A percentile compares a stretch with the other conserved stretches of the same genome.
Evolutionary conservation across 2,329 filamentous ascomycete species (phyloP).

Genomic region (Epichloe typhina): DNA sequence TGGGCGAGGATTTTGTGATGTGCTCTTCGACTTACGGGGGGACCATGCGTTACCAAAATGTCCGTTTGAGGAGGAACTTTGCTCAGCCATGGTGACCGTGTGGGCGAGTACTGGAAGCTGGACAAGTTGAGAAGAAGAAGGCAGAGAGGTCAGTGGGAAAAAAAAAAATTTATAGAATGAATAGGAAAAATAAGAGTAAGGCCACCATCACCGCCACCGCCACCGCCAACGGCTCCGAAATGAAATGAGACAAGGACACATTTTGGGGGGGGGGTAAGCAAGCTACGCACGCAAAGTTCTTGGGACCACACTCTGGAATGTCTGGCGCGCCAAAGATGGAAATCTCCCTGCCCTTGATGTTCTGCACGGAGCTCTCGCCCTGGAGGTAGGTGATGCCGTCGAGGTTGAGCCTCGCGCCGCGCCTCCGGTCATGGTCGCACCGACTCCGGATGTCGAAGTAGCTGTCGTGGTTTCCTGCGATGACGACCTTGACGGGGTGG

Average conservation of each 20-base stretch:
- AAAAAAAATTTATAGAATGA: background rate
- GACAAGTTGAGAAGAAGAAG: background rate
- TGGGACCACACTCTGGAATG: constrained; percentile 61
- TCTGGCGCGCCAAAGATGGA: constrained; percentile 68
- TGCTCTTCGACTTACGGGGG: constrained; percentile 40
- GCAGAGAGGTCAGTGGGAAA: background rate
- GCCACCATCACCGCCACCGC: too few species aligned
- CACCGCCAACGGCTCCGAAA: too few species aligned
- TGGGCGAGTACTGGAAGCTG: constrained; percentile 59
- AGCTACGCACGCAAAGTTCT: constrained; percentile 44
- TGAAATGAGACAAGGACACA: background rate
- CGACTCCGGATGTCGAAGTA: constrained; percentile 63
- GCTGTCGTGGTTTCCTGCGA: constrained; percentile 81
- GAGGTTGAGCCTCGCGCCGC: constrained; percentile 45
- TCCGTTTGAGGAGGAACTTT: constrained; percentile 61
- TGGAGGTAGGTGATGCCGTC: constrained; percentile 64
- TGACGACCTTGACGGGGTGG: constrained; percentile 67
- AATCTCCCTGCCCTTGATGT: constrained; percentile 43
- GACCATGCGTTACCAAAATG: constrained; percentile 69
- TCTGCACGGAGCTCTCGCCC: constrained; percentile 49
- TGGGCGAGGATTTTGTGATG: too few species aligned
- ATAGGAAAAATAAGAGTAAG: too few species aligned
- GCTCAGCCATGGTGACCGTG: constrained; percentile 56
- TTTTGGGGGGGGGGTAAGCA: background rate
- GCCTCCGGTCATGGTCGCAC: constrained; percentile 38